Percentiles rank a stretch among this genome's conserved stretches.
phyloP scores from a whole-genome alignment of 2,329 filamentous ascomycete species.

The Fulvia fulva region DNA sequence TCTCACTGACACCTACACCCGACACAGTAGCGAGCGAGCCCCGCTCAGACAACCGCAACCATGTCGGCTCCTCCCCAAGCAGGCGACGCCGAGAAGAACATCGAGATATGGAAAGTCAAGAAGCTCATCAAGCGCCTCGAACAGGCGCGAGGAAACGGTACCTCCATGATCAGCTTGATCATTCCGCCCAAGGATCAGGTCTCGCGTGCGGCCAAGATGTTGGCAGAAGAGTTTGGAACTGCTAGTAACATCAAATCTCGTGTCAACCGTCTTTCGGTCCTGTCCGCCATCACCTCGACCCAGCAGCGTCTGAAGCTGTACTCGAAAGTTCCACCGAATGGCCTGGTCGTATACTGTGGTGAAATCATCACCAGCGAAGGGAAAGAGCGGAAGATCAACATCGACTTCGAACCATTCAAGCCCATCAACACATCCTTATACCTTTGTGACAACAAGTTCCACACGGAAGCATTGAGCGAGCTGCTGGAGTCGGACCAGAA shows the following conservation, averaged over 20 bases:
- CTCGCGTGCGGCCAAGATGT: slow-evolving; percentile 95
- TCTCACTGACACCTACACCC: slow-evolving; percentile 5
- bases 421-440: slow-evolving; percentile 99
- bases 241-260: slow-evolving; percentile 99
- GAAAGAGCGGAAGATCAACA: slow-evolving; percentile 99
- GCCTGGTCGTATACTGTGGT: slow-evolving; percentile 97
- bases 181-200: slow-evolving; percentile 99
- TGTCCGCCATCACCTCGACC: slow-evolving; percentile 97
- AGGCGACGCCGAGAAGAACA: slow-evolving; percentile 98
- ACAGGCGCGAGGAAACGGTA: slow-evolving; percentile 95
- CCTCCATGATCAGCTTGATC: slow-evolving; percentile 98
- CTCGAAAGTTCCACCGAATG: slow-evolving; percentile 97
- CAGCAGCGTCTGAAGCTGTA: slow-evolving; percentile 99
- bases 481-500: slow-evolving; percentile 98
- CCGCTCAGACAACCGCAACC: slow-evolving; percentile 43
- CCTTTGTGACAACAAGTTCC: slow-evolving; percentile 99
- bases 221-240: slow-evolving; percentile 87
- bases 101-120: slow-evolving; percentile 95
- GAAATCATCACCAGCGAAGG: slow-evolving; percentile 99
- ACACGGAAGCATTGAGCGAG: slow-evolving; percentile 94
- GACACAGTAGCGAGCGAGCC: slow-evolving; percentile 17
- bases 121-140: slow-evolving; percentile 99
- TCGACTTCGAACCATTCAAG: slow-evolving; percentile 99
- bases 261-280: slow-evolving; percentile 95
- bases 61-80: slow-evolving; percentile 84